A percentile compares a stretch with the other conserved stretches of the same genome.
Conservation (phyloP, 1,139 yeast species). For the Lodderomyces metapsilosis region DNA sequence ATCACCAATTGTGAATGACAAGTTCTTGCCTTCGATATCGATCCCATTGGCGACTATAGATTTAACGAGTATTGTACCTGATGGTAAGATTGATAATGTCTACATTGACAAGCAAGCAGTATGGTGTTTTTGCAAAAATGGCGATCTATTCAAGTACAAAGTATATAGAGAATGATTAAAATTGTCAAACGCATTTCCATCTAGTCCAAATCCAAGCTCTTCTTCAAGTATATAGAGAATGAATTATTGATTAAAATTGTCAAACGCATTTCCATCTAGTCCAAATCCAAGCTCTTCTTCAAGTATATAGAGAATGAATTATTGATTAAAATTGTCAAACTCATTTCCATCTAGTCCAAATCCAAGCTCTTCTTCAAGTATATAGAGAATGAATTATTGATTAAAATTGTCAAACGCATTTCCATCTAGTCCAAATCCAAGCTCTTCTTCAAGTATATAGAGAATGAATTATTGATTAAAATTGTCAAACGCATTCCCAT, state of each 20-base stretch:
- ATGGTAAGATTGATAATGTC: constrained; percentile 48
- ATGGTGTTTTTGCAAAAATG: constrained; percentile 54
- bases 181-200: constrained; percentile 27
- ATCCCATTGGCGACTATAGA: constrained; percentile 37
- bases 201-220: constrained; percentile 48
- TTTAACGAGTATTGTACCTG: constrained; percentile 29
- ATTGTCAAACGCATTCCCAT: constrained; percentile 27
- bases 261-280: constrained; percentile 34
- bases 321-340: too few species aligned
- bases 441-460: constrained; percentile 44
- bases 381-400: too few species aligned
- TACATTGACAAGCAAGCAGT: constrained; percentile 36
- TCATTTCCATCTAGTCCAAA: constrained; percentile 45
- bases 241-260: too few species aligned
- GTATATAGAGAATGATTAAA: constrained; percentile 3
- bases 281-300: constrained; percentile 51
- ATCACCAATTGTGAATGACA: constrained; percentile 41
- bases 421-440: constrained; percentile 50
- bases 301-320: constrained; percentile 35
- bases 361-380: constrained; percentile 47
- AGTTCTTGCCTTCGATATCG: constrained; percentile 40
- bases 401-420: constrained; percentile 15
- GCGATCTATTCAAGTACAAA: constrained; percentile 45
- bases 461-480: too few species aligned
- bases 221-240: constrained; percentile 44